Evolutionary conservation across 2,329 filamentous ascomycete species (phyloP).

Genomic region (Xylariaceae sp.): DNA sequence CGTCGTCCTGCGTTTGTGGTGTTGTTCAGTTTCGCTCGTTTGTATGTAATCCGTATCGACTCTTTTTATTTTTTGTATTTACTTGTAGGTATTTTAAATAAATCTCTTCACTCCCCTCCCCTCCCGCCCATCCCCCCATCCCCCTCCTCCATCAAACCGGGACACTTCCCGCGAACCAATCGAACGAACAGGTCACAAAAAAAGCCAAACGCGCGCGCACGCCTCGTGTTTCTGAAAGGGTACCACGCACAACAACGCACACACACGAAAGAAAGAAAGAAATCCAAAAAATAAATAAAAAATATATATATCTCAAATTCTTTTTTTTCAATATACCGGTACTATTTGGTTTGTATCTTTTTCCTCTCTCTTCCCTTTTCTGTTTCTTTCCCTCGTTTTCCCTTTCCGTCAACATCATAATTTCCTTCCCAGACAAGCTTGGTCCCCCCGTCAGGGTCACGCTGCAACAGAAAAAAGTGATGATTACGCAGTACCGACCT

Average conservation of each 20-base stretch:
- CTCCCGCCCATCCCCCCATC: neutral
- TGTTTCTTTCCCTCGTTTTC: neutral
- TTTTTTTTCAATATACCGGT: neutral
- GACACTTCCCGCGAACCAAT: slow-evolving; percentile 16
- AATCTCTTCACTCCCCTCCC: too few species aligned
- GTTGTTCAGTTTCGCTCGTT: neutral
- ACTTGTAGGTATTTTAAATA: too few species aligned
- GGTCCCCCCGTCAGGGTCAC: neutral
- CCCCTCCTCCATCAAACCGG: slow-evolving; percentile 12
- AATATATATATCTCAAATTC: neutral
- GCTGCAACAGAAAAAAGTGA: too few species aligned
- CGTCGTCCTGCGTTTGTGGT: neutral
- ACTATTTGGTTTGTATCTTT: neutral
- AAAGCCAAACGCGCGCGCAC: slow-evolving; percentile 5
- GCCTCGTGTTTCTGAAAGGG: slow-evolving; percentile 1
- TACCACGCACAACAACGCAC: too few species aligned
- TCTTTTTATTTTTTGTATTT: neutral
- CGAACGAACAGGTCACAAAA: slow-evolving; percentile 14
- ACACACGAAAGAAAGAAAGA: too few species aligned
- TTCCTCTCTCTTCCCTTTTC: neutral
- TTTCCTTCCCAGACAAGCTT: neutral
- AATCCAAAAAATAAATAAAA: too few species aligned
- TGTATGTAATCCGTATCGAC: neutral
- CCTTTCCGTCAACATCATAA: neutral
- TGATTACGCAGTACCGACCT: neutral